Conservation (phyloP, 225 moss, liverwort and hornwort genomes). For the Marchantia polymorpha region DNA sequence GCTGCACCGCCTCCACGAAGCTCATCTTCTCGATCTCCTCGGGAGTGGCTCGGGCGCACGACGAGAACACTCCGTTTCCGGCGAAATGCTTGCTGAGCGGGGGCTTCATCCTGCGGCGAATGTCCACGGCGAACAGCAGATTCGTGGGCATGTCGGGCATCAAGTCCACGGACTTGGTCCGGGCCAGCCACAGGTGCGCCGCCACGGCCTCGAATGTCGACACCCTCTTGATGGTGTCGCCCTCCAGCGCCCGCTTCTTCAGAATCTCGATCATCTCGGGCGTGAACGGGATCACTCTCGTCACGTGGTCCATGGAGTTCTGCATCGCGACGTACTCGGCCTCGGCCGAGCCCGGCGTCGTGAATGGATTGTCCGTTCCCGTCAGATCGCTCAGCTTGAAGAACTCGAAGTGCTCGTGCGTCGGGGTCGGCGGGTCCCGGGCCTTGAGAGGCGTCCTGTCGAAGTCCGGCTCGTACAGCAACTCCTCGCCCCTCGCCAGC, state of each 20-base stretch:
- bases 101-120: conserved; percentile 65
- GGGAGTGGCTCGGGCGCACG: conserved; percentile 65
- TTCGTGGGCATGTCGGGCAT: conserved; percentile 48
- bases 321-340: conserved; percentile 52
- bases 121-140: conserved; percentile 75
- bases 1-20: conserved; percentile 58
- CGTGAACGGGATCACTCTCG: conserved; percentile 51
- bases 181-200: conserved; percentile 77
- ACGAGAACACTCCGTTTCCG: conserved; percentile 76
- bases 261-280: conserved; percentile 46
- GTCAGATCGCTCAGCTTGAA: conserved; percentile 40
- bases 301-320: conserved; percentile 44
- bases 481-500: conserved; percentile 53
- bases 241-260: conserved; percentile 59
- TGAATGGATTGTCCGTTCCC: conserved; percentile 39
- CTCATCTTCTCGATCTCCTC: conserved; percentile 45
- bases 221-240: conserved; percentile 50
- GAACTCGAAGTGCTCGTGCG: conserved; percentile 74
- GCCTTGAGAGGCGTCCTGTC: conserved; percentile 65
- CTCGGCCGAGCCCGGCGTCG: conserved; percentile 48
- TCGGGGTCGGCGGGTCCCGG: conserved; percentile 53
- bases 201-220: conserved; percentile 85
- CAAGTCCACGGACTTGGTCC: conserved; percentile 60
- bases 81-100: conserved; percentile 61
- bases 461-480: conserved; percentile 44